Evolutionary conservation across 371 early-diverging fungal species (phyloP).

Genomic region (Mucor lusitanicus): DNA sequence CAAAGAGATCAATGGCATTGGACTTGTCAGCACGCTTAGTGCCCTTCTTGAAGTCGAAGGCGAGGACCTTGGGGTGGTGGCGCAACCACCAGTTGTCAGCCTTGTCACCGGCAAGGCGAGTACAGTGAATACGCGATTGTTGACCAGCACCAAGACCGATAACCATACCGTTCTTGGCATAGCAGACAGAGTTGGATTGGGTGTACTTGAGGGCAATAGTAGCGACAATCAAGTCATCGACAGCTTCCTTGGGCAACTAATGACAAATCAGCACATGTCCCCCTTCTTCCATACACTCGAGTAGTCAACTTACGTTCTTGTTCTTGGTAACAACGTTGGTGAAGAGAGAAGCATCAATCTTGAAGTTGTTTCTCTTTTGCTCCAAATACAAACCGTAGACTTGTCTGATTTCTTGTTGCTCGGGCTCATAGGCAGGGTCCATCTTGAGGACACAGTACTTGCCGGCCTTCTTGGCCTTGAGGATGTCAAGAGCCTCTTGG

Average conservation of each 20-base stretch:
- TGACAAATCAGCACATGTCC: background rate
- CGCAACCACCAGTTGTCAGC: conserved; percentile 98
- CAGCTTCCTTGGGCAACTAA: conserved; percentile 69
- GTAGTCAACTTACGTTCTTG: conserved; percentile 51
- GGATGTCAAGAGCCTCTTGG: conserved; percentile 85
- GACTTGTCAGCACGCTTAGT: conserved; percentile 94
- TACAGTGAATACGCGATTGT: conserved; percentile 97
- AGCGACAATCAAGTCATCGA: conserved; percentile 91
- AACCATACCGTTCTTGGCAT: conserved; percentile 97
- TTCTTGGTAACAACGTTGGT: conserved; percentile 84
- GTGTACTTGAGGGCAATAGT: conserved; percentile 97
- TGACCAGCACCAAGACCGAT: conserved; percentile 98
- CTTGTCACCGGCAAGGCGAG: conserved; percentile 97
- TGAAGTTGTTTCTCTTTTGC: conserved; percentile 88
- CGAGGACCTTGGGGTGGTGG: conserved; percentile 90
- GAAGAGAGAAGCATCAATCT: conserved; percentile 77
- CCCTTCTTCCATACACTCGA: background rate
- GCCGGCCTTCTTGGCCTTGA: conserved; percentile 94
- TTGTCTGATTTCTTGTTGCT: conserved; percentile 83
- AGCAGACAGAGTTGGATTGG: conserved; percentile 97
- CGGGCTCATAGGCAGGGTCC: conserved; percentile 89
- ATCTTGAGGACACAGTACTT: conserved; percentile 95
- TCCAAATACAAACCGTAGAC: conserved; percentile 91
- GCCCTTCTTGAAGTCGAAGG: conserved; percentile 81
- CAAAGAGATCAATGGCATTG: conserved; percentile 95